These are phyloP conservation scores for Globisporangium solare DNA, from an alignment of 352 stramenopile species.

Conservation along the genomic window DNA sequence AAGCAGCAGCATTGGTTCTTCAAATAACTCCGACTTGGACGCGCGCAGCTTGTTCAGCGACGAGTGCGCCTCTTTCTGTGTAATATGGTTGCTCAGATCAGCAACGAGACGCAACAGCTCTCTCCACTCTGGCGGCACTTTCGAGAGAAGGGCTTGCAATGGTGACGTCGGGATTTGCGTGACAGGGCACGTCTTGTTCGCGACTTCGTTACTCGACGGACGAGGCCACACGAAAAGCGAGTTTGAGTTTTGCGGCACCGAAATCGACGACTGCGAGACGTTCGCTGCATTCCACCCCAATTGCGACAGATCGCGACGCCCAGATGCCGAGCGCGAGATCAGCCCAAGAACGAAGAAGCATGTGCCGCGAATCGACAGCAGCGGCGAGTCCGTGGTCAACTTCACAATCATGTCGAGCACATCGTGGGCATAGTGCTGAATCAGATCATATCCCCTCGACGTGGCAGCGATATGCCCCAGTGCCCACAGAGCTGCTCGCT, in stretches of 20 bases:
- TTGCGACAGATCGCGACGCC: conserved; percentile 57
- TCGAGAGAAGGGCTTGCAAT: conserved; percentile 59
- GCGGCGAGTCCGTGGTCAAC: conserved; percentile 70
- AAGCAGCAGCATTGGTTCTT: conserved; percentile 78
- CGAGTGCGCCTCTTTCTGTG: conserved; percentile 83
- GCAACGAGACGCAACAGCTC: conserved; percentile 76
- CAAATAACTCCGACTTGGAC: conserved; percentile 69
- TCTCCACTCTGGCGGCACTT: conserved; percentile 69
- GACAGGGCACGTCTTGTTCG: conserved; percentile 30
- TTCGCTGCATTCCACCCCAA: conserved; percentile 77
- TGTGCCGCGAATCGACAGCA: conserved; percentile 81
- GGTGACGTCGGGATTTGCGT: conserved; percentile 58
- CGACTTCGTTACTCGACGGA: conserved; percentile 14
- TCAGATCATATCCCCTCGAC: conserved; percentile 71
- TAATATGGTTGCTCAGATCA: conserved; percentile 87
- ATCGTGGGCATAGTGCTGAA: conserved; percentile 77
- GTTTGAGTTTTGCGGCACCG: conserved; percentile 75
- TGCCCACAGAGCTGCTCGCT: conserved; percentile 80
- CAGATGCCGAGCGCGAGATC: conserved; percentile 57
- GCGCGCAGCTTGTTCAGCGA: conserved; percentile 80
- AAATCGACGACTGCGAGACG: conserved; percentile 69
- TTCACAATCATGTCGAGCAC: conserved; percentile 87
- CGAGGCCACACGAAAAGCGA: conserved; percentile 79
- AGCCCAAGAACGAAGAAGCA: conserved; percentile 86
- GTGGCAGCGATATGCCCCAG: conserved; percentile 80